A percentile compares a stretch with the other conserved stretches of the same genome.
These are phyloP conservation scores for Neurospora sp. DNA, from an alignment of 495 filamentous ascomycete species.

Conservation along the genomic window DNA sequence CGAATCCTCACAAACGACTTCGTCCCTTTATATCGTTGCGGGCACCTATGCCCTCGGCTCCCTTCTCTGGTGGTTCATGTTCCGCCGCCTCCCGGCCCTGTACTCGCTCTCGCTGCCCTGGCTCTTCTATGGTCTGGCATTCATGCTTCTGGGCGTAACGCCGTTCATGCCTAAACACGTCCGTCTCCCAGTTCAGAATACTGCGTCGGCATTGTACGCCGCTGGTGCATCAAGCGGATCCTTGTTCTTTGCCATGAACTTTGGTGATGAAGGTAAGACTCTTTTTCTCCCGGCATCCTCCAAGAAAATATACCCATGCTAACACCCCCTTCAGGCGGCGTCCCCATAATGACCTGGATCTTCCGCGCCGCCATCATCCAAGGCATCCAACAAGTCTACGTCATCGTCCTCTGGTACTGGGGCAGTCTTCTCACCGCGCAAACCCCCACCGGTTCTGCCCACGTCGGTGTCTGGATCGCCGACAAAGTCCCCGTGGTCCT, in stretches of 20 bases:
- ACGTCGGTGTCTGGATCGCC: conserved; percentile 9
- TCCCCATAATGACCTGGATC: conserved; percentile 52
- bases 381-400: conserved; percentile 54
- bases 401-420: conserved; percentile 54
- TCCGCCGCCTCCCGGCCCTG: conserved; percentile 12
- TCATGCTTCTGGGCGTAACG: conserved; percentile 51
- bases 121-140: conserved; percentile 51
- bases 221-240: conserved; percentile 48
- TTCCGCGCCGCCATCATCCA: conserved; percentile 54
- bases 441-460: neutral
- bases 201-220: conserved; percentile 50
- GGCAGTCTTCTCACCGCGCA: conserved; percentile 31
- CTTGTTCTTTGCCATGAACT: conserved; percentile 58
- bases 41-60: conserved; percentile 49
- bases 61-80: conserved; percentile 39
- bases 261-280: conserved; percentile 44
- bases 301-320: neutral
- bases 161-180: conserved; percentile 34
- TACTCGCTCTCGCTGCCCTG: conserved; percentile 43
- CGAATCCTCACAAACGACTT: conserved; percentile 46
- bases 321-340: conserved; percentile 23
- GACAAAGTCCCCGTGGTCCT: conserved; percentile 28
- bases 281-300: too few species aligned
- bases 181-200: conserved; percentile 46
- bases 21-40: conserved; percentile 51